Evolutionary conservation across 306 rosid species (phyloP).

Genomic region (Malus domestica): ASM211411v1 NC_041790.1:494501-495000

Average conservation of each 20-base stretch:
- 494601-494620: conserved; percentile 11
- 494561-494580: not conserved
- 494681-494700: conserved; percentile 44
- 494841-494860: conserved; percentile 44
- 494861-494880: conserved; percentile 20
- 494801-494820: conserved; percentile 29
- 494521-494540: not conserved
- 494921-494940: conserved; percentile 12
- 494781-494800: conserved; percentile 16
- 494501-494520: not conserved
- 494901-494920: conserved; percentile 20
- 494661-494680: conserved; percentile 30
- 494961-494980: conserved; percentile 22
- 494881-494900: conserved; percentile 18
- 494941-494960: conserved; percentile 22
- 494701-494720: conserved; percentile 53
- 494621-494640: conserved; percentile 15
- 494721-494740: conserved; percentile 23
- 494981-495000: conserved; percentile 41
- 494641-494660: conserved; percentile 26
- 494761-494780: conserved; percentile 12
- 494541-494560: not conserved
- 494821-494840: conserved; percentile 39
- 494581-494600: not conserved
- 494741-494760: conserved; percentile 33